Base-by-base conservation (phyloP, 2,329 filamentous ascomycete genomes). In the Metarhizium anisopliae region DNA sequence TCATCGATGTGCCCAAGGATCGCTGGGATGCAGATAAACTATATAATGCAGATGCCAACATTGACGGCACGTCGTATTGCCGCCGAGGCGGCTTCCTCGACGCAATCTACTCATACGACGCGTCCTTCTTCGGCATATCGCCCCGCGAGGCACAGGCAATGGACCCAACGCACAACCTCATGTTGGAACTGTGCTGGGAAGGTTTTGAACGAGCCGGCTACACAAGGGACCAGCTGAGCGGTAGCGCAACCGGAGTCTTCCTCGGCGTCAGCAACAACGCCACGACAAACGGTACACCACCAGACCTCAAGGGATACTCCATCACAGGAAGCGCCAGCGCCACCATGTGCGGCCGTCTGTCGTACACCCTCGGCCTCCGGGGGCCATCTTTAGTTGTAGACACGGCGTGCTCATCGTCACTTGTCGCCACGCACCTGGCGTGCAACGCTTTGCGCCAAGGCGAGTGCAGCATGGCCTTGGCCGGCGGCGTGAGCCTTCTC, bases 151-250 rank as follows among this genome's bases (percentile, higher is more conserved):
- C 71, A 43, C 68, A 66, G 47, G 71, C 72, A 0, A 72, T 79
- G 69, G 77, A 79, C 50, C 77, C 77, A 1, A 72, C 76, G 56
- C 76, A 78, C 58, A 70, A 74, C 0, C 63, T 79, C 14, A 67
- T 77, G 51, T 67, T 78, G 3, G 76, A 79, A 61, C 75, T 73
- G 54, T 73, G 74, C 2, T 79, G 74, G 59, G 77, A 80, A 61
- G 74, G 73, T 0, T 68, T 79, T 30, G 77, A 79, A 60, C 74
- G 72, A 43, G 75, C 75, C 2, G 76, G 76, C 18, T 72, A 77
- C 35, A 74, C 74, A 2, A 74, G 71, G 58, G 70, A 75, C 18
- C 61, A 67, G 25, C 70, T 77, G 43, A 67, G 74, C 14, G 74
- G 74, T 13, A 72, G 36, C 36, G 10, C 8, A 14, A 38, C 36